Evolutionary conservation across 2,329 filamentous ascomycete species (phyloP).

Genomic region (Ophiosphaerella narmari): DNA sequence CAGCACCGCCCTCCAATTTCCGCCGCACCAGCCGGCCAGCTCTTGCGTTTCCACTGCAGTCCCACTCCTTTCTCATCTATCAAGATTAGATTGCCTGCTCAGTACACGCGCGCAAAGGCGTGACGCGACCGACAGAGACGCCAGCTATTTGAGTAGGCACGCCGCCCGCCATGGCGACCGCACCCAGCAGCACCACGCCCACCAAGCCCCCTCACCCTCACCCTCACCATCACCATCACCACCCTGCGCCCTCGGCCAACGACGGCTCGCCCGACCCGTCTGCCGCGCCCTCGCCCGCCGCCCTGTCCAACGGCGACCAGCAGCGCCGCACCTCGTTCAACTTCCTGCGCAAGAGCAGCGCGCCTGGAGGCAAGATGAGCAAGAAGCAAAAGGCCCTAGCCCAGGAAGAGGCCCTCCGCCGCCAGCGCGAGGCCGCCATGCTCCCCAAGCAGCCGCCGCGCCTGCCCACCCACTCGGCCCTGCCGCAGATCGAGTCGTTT

Average conservation of each 20-base stretch:
- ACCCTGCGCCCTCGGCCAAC: conserved; percentile 15
- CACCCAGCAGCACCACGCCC: conserved; percentile 18
- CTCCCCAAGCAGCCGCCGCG: conserved; percentile 65
- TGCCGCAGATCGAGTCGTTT: conserved; percentile 60
- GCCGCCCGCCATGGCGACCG: conserved; percentile 29
- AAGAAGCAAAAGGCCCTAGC: conserved; percentile 61
- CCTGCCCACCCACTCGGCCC: conserved; percentile 55
- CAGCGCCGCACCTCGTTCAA: conserved; percentile 41
- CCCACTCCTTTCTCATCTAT: conserved; percentile 25
- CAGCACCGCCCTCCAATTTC: conserved; percentile 30
- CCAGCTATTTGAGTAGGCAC: conserved; percentile 27
- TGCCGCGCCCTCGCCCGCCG: conserved; percentile 10
- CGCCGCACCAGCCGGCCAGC: conserved; percentile 2
- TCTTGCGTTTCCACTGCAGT: conserved; percentile 9
- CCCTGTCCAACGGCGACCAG: conserved; percentile 21
- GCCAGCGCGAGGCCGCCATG: conserved; percentile 59
- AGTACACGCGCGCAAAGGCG: conserved; percentile 17
- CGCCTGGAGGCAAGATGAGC: conserved; percentile 51
- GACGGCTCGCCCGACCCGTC: conserved; percentile 37
- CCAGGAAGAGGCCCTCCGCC: conserved; percentile 59
- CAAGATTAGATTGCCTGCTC: conserved; percentile 20
- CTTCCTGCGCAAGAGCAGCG: conserved; percentile 41
- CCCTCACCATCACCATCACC: conserved; percentile 8
- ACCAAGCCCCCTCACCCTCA: conserved; percentile 16
- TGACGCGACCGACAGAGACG: background rate